A percentile compares a stretch with the other conserved stretches of the same genome.
These are phyloP conservation scores for Physcia stellaris DNA, from an alignment of 495 filamentous ascomycete species.

Conservation along the genomic window DNA sequence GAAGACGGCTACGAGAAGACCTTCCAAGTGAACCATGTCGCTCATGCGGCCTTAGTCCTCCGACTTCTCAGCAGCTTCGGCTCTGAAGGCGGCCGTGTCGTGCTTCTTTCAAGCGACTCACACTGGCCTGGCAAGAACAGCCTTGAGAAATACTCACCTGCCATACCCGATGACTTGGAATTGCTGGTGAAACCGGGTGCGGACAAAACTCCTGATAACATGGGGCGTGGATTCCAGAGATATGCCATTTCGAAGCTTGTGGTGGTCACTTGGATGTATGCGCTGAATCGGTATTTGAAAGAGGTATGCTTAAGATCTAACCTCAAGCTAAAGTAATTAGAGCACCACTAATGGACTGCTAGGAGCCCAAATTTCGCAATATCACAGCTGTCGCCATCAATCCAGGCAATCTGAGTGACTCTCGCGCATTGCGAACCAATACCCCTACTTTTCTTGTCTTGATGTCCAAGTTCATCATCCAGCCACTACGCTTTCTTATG, in stretches of 20 bases:
- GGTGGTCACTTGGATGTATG: conserved; percentile 30
- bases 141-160: conserved; percentile 19
- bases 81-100: conserved; percentile 21
- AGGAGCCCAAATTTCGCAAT: conserved; percentile 8
- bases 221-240: conserved; percentile 28
- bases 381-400: conserved; percentile 33
- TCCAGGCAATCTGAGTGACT: conserved; percentile 31
- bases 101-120: conserved; percentile 27
- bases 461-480: conserved; percentile 19
- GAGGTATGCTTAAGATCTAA: conserved; percentile 15
- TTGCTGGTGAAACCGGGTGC: conserved; percentile 16
- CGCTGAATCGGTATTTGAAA: conserved; percentile 27
- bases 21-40: conserved; percentile 31
- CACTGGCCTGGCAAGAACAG: conserved; percentile 29
- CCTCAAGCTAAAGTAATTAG: not conserved
- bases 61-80: conserved; percentile 31
- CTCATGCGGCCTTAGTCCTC: conserved; percentile 29
- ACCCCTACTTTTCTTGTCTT: conserved; percentile 21
- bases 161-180: conserved; percentile 14
- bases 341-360: too few relatives aligned
- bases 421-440: conserved; percentile 30
- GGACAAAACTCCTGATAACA: conserved; percentile 10
- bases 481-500: conserved; percentile 24
- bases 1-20: conserved; percentile 29
- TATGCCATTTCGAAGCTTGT: conserved; percentile 32